Percentiles rank a stretch among this genome's conserved stretches.
phyloP scores from a whole-genome alignment of 2,329 filamentous ascomycete species.

The Chrysoporthe austroafricana region DNA sequence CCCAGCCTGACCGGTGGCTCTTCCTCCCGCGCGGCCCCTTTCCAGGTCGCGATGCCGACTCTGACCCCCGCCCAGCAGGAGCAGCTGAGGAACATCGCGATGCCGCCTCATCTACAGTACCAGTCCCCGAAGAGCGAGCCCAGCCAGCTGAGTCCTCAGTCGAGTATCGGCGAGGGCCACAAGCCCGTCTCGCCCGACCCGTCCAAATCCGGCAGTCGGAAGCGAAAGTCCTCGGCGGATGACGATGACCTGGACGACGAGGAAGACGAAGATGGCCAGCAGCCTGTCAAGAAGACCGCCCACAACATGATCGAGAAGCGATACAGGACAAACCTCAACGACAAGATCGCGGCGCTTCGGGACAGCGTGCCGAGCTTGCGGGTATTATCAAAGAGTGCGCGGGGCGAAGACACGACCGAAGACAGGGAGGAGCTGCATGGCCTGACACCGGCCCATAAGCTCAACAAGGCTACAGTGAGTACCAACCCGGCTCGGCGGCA shows the following conservation, averaged over 20 bases:
- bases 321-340: constrained; percentile 94
- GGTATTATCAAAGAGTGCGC: constrained; percentile 75
- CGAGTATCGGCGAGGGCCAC: constrained; percentile 52
- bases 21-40: constrained; percentile 35
- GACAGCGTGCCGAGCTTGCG: constrained; percentile 91
- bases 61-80: constrained; percentile 65
- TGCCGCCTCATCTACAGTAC: constrained; percentile 66
- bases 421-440: constrained; percentile 83
- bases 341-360: constrained; percentile 90
- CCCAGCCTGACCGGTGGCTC: constrained; percentile 37
- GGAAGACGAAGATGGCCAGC: constrained; percentile 59
- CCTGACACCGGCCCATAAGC: constrained; percentile 84
- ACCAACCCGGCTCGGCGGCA: background rate
- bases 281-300: constrained; percentile 81
- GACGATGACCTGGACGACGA: constrained; percentile 63
- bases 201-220: constrained; percentile 57
- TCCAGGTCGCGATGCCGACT: constrained; percentile 42
- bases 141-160: constrained; percentile 63
- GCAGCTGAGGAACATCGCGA: constrained; percentile 65
- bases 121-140: constrained; percentile 61
- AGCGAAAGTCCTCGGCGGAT: constrained; percentile 72
- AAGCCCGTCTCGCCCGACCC: constrained; percentile 64
- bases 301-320: constrained; percentile 99
- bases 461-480: constrained; percentile 90
- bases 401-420: constrained; percentile 69